A percentile compares a stretch with the other conserved stretches of the same genome.
Evolutionary conservation across 768 basidiomycete species (phyloP).

Genomic region (Collybiopsis luxurians): DNA sequence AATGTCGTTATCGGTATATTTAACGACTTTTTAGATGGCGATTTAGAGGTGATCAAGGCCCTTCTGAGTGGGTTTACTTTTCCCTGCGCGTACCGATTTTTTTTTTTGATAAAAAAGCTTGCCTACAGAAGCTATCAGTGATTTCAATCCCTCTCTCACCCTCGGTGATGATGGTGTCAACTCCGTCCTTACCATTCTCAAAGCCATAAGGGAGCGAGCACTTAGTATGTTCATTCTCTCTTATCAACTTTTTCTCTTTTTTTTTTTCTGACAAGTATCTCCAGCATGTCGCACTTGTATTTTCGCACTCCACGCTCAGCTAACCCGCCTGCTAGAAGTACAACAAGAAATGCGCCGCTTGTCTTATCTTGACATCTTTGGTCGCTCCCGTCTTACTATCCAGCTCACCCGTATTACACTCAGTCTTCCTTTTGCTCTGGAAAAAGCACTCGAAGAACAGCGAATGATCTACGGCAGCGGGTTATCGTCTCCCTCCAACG

Average conservation of each 20-base stretch:
- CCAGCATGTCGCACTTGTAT: slow-evolving; percentile 77
- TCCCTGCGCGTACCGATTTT: background rate
- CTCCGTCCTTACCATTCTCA: slow-evolving; percentile 66
- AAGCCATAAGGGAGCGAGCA: slow-evolving; percentile 69
- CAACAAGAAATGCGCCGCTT: slow-evolving; percentile 74
- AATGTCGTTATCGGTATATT: slow-evolving; percentile 73
- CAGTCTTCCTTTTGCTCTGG: slow-evolving; percentile 69
- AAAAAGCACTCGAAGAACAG: slow-evolving; percentile 60
- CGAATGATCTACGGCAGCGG: slow-evolving; percentile 11
- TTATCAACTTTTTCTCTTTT: background rate
- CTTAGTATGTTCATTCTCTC: slow-evolving; percentile 50
- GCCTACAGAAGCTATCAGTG: slow-evolving; percentile 64
- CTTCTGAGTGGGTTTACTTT: slow-evolving; percentile 49
- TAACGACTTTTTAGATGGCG: slow-evolving; percentile 82
- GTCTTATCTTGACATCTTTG: slow-evolving; percentile 74
- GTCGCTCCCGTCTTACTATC: slow-evolving; percentile 72
- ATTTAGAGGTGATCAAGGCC: slow-evolving; percentile 80
- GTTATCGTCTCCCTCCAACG: slow-evolving; percentile 15
- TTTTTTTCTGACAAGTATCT: slow-evolving; percentile 8
- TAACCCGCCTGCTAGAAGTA: slow-evolving; percentile 77
- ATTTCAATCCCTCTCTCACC: slow-evolving; percentile 74
- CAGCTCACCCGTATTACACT: slow-evolving; percentile 77
- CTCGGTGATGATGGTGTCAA: slow-evolving; percentile 80
- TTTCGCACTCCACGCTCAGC: slow-evolving; percentile 66
- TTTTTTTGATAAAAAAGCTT: background rate